Conservation (phyloP, 441 rosid genomes). For the Lepidium campestre region DNA sequence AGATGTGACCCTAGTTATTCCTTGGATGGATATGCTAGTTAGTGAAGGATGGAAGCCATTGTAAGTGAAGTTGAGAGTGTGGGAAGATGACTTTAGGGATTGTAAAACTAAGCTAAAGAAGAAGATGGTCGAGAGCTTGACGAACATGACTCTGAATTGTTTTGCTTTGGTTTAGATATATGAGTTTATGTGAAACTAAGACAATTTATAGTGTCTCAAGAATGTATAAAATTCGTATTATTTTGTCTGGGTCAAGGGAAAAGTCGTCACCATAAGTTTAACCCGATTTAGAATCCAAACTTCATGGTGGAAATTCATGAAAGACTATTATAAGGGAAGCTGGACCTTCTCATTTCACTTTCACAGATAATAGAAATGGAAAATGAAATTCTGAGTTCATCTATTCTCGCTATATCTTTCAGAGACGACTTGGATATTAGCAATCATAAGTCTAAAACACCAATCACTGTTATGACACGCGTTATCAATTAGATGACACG, state of each 20-base stretch:
- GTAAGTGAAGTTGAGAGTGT: not conserved
- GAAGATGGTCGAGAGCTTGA: not conserved
- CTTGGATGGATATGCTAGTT: constrained; percentile 29
- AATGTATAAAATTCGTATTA: not conserved
- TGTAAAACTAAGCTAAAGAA: not conserved
- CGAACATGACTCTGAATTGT: not conserved
- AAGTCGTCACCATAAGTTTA: not conserved
- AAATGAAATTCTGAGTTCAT: too few species aligned
- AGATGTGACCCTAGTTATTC: constrained; percentile 35
- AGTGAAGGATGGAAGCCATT: not conserved
- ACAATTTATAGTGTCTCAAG: not conserved
- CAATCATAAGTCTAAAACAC: not conserved
- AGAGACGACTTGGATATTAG: not conserved
- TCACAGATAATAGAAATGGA: too few species aligned
- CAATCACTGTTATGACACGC: too few species aligned
- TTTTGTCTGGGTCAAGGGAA: not conserved
- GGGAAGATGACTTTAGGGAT: not conserved
- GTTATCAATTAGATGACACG: too few species aligned
- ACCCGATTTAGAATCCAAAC: not conserved
- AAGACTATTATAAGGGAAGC: too few species aligned
- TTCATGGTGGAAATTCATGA: not conserved
- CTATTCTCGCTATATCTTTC: not conserved
- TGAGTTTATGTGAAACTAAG: not conserved
- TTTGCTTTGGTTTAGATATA: not conserved
- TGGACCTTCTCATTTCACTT: too few species aligned